Base-by-base conservation (phyloP, 2,329 filamentous ascomycete species). In the Penicillium psychrosexuale region DNA sequence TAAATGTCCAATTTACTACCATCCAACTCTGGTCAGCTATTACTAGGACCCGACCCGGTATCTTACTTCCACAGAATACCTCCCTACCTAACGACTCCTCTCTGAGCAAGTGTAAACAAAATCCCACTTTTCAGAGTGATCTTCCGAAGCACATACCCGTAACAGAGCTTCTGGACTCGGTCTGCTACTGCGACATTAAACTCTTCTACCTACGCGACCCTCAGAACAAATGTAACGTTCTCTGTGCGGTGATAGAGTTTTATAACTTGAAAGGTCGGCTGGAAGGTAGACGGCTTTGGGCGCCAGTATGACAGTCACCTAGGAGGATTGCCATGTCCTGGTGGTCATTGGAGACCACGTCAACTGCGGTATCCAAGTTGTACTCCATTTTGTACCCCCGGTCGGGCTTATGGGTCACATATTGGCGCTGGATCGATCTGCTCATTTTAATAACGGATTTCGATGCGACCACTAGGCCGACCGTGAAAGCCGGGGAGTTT, bases 161-260 rank as follows among this genome's bases (percentile, higher is more conserved):
- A 12, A 55, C 55, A 38, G 55, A 66, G 28, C 61, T 67, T 61
- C 60, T 54, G 31, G 54, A 57, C 36, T 60, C 51, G 12, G 58
- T 68, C 49, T 69, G 43, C 57, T 67, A 67, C 51, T 45, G 38
- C 2, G 52, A 66, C 52, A 68, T 68, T 36, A 39, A 68, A 44
- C 62, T 66, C 31, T 69, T 69, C 46, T 63, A 61, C 33, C 48
- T 68, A 1, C 53, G 43, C 39, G 57, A 44, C 51, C 56, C 33
- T 36, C 12, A 66, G 17, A 62, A 60, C 17, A 65, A 63, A 46
- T 39, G 58, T 50, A 38, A 69, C 48, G 46, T 68, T n/a, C 60
- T 68, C 17, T 69, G 36, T 61, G 47, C 61, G 0, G 55, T 68
- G 11, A 67, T 69, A 5, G 51, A 67, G 61, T 68, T 69, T 61